Conservation (phyloP, 352 stramenopile genomes). For the Thraustochytrium sp. region DNA sequence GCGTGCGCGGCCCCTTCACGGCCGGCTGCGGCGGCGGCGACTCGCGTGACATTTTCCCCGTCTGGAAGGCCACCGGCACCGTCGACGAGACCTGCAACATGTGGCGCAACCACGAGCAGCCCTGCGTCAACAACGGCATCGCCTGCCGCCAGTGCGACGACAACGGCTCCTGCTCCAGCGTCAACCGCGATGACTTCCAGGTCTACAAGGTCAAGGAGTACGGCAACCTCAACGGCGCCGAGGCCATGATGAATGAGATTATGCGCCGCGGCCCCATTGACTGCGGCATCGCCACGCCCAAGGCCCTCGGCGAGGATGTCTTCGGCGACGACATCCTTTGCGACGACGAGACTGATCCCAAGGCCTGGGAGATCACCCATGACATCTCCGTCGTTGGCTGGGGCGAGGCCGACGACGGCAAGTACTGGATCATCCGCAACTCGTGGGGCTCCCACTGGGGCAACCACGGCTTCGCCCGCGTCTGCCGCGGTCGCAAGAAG, state of each 20-base stretch:
- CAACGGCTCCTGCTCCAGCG: neutral
- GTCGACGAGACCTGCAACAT: slow-evolving; percentile 41
- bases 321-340: slow-evolving; percentile 30
- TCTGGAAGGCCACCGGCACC: neutral
- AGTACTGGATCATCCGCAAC: slow-evolving; percentile 86
- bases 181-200: neutral
- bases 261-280: slow-evolving; percentile 10
- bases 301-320: slow-evolving; percentile 4
- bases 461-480: slow-evolving; percentile 82
- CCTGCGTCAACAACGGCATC: neutral
- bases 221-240: neutral
- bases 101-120: slow-evolving; percentile 13
- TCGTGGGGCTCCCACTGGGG: slow-evolving; percentile 84
- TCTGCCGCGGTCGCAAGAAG: slow-evolving; percentile 73
- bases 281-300: slow-evolving; percentile 18
- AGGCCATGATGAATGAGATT: slow-evolving; percentile 34
- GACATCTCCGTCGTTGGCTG: slow-evolving; percentile 78
- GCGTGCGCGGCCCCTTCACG: slow-evolving; percentile 41
- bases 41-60: neutral
- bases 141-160: neutral
- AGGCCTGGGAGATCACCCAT: slow-evolving; percentile 53
- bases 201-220: slow-evolving; percentile 36
- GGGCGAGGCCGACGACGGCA: slow-evolving; percentile 73
- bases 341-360: slow-evolving; percentile 9
- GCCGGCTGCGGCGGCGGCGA: slow-evolving; percentile 12